Evolutionary conservation across 2,329 filamentous ascomycete genomes (phyloP).

Genomic region (Endothia cerciana): DNA sequence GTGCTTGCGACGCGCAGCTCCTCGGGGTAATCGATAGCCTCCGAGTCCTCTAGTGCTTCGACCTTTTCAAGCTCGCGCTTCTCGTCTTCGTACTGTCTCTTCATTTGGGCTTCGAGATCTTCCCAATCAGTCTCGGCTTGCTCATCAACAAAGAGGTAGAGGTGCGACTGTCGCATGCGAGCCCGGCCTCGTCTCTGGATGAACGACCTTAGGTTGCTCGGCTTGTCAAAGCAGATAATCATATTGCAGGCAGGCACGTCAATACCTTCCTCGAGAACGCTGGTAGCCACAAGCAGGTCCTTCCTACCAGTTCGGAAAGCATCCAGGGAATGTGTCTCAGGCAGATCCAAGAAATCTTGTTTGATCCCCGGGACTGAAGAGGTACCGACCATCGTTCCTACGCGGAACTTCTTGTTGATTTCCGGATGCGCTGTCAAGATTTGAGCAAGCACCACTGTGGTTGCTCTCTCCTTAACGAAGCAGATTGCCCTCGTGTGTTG

Average conservation of each 20-base stretch:
- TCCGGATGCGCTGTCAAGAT: constrained; percentile 58
- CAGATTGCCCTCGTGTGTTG: constrained; percentile 61
- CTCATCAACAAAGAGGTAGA: constrained; percentile 51
- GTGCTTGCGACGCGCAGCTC: constrained; percentile 46
- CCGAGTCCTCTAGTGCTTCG: constrained; percentile 51
- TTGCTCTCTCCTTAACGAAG: constrained; percentile 67
- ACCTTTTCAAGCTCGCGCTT: constrained; percentile 53
- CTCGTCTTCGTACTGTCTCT: constrained; percentile 68
- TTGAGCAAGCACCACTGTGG: constrained; percentile 62
- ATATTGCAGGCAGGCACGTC: constrained; percentile 68
- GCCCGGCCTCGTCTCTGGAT: constrained; percentile 61
- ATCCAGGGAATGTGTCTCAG: constrained; percentile 46
- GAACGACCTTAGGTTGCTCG: constrained; percentile 57
- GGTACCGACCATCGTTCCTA: constrained; percentile 60
- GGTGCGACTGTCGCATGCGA: constrained; percentile 52
- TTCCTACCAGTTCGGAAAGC: constrained; percentile 57
- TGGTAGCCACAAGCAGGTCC: constrained; percentile 65
- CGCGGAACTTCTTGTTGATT: constrained; percentile 49
- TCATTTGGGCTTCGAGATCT: constrained; percentile 73
- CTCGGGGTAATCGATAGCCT: constrained; percentile 36
- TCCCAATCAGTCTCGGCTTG: constrained; percentile 57
- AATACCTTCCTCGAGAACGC: constrained; percentile 69
- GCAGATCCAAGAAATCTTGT: constrained; percentile 44
- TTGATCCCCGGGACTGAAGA: constrained; percentile 44
- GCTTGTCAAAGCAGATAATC: constrained; percentile 60